Percentiles rank a stretch among this genome's conserved stretches.
Conservation (phyloP, 805 yeast genomes). For the Candida pseudofarinosa region DNA sequence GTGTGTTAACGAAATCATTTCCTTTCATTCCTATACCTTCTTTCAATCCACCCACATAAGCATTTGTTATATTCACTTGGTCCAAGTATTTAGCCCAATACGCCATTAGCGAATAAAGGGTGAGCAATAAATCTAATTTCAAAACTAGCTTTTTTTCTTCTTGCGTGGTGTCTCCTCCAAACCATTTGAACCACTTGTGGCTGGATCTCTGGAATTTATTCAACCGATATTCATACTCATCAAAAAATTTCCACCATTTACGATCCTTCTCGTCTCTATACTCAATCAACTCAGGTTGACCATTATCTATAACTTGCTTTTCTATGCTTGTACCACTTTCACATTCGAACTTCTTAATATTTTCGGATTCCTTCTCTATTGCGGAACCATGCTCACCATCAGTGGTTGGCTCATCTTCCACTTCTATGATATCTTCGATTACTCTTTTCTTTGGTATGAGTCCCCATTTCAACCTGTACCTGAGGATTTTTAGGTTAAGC, state of each 20-base stretch:
- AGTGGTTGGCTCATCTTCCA: conserved; percentile 4
- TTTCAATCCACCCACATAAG: conserved; percentile 59
- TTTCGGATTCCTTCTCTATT: neutral
- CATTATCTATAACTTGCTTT: neutral
- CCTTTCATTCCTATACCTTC: conserved; percentile 52
- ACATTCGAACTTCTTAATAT: neutral
- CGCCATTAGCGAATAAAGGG: conserved; percentile 25
- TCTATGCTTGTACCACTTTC: neutral
- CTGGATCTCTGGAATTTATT: conserved; percentile 20
- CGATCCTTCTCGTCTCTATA: conserved; percentile 23
- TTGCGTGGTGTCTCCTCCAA: conserved; percentile 38
- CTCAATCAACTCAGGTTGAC: conserved; percentile 9
- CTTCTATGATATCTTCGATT: conserved; percentile 20
- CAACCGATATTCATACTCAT: conserved; percentile 53
- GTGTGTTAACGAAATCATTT: conserved; percentile 54
- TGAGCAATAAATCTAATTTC: conserved; percentile 20
- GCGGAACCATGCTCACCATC: conserved; percentile 1
- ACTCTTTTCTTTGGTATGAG: conserved; percentile 30
- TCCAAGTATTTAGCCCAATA: conserved; percentile 66
- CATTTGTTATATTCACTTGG: conserved; percentile 52
- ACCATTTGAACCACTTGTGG: conserved; percentile 40
- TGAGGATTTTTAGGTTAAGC: neutral
- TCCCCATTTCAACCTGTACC: conserved; percentile 28
- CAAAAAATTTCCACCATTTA: conserved; percentile 26
- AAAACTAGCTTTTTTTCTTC: conserved; percentile 19